These are phyloP conservation scores for Spathaspora sp. DNA, from an alignment of 1,139 yeast genomes.

Conservation along the genomic window DNA sequence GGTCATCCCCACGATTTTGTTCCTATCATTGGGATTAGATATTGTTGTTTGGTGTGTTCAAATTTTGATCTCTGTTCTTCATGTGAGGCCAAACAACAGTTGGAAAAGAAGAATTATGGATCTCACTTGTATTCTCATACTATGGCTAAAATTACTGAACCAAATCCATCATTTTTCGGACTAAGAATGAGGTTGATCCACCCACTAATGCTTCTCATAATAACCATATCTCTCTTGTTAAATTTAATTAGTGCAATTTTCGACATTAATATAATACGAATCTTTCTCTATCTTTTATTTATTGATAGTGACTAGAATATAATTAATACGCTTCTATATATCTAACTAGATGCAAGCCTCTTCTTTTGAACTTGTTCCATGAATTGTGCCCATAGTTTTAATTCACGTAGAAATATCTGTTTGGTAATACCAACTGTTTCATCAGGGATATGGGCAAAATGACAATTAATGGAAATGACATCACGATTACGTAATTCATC, in stretches of 20 bases:
- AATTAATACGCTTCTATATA: too few species aligned
- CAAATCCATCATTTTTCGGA: conserved; percentile 14
- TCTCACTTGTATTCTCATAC: conserved; percentile 31
- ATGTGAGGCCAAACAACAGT: conserved; percentile 38
- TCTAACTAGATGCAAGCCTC: background rate
- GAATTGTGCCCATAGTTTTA: conserved; percentile 34
- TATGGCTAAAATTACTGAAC: conserved; percentile 28
- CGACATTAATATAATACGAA: too few species aligned
- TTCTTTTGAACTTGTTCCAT: conserved; percentile 4
- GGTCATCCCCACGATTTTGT: conserved; percentile 25
- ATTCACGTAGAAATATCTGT: conserved; percentile 43
- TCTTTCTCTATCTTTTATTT: too few species aligned
- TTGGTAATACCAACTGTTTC: conserved; percentile 51
- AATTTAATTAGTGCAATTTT: too few species aligned
- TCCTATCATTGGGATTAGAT: conserved; percentile 49
- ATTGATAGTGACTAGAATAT: too few species aligned
- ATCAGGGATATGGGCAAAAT: conserved; percentile 52
- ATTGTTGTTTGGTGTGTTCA: conserved; percentile 52
- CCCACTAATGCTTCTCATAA: too few species aligned
- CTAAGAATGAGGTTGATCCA: too few species aligned
- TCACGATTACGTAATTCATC: conserved; percentile 69
- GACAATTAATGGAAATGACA: conserved; percentile 60
- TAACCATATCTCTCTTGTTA: too few species aligned
- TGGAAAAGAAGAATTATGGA: conserved; percentile 16
- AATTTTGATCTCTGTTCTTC: conserved; percentile 57